phyloP scores from a whole-genome alignment of 2,329 filamentous ascomycete species.

The Penicillium sp. region DNA sequence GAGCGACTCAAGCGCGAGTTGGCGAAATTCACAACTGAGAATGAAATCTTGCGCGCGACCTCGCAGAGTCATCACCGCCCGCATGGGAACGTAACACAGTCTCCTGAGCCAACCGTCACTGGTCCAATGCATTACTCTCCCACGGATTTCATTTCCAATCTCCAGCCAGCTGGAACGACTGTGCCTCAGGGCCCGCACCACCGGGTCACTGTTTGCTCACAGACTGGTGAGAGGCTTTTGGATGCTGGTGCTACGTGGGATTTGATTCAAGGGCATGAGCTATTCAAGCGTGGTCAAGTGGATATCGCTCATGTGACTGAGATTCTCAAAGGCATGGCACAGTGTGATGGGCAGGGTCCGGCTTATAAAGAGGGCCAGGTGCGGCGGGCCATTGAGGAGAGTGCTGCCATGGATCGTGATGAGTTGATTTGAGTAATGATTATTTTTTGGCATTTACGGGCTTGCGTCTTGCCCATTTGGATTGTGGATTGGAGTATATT shows the following conservation, averaged over 20 bases:
- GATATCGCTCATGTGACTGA: conserved; percentile 82
- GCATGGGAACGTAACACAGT: conserved; percentile 40
- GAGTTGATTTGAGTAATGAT: conserved; percentile 62
- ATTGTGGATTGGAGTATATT: conserved; percentile 11
- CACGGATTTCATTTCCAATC: conserved; percentile 68
- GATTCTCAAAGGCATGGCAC: conserved; percentile 70
- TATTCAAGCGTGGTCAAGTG: conserved; percentile 74
- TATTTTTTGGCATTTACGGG: not conserved
- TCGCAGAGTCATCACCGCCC: conserved; percentile 49
- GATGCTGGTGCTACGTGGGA: conserved; percentile 86
- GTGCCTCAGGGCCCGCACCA: conserved; percentile 49
- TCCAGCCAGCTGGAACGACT: conserved; percentile 52
- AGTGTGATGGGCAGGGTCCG: conserved; percentile 84
- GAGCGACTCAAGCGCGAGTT: conserved; percentile 82
- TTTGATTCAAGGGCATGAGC: conserved; percentile 75
- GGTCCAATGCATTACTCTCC: conserved; percentile 72
- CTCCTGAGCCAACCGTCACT: conserved; percentile 52
- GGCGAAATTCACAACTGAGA: conserved; percentile 82
- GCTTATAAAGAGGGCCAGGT: conserved; percentile 82
- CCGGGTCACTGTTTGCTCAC: conserved; percentile 66
- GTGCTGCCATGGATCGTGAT: conserved; percentile 74
- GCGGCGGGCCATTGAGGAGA: conserved; percentile 72
- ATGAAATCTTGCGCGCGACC: conserved; percentile 86
- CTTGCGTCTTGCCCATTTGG: not conserved
- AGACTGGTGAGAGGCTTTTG: conserved; percentile 67